phyloP scores from a whole-genome alignment of 2,329 filamentous ascomycete species.

The Penicillium sp. region DNA sequence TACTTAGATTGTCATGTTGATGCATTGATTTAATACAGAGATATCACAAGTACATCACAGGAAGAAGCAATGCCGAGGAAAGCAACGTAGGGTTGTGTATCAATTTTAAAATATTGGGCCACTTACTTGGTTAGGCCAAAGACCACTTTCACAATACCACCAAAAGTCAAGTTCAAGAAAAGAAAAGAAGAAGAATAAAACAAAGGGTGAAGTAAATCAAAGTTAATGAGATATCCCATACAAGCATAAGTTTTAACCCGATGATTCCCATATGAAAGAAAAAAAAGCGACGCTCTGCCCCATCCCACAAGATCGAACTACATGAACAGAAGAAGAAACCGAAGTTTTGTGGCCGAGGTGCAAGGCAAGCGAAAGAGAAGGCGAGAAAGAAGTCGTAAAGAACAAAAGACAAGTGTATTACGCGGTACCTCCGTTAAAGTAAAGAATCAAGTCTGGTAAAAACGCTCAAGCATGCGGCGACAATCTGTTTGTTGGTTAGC shows the following conservation, averaged over 20 bases:
- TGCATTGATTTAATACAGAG: neutral
- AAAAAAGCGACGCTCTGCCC: conserved; percentile 20
- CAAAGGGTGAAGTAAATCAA: conserved; percentile 17
- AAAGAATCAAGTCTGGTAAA: conserved; percentile 97
- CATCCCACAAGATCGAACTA: conserved; percentile 31
- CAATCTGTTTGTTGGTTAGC: conserved; percentile 54
- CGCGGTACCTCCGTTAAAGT: conserved; percentile 56
- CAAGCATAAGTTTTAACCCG: conserved; percentile 30
- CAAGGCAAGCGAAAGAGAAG: neutral
- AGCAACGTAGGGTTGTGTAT: neutral
- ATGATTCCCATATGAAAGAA: conserved; percentile 21
- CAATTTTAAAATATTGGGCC: conserved; percentile 5
- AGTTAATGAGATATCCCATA: conserved; percentile 25
- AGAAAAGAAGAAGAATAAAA: conserved; percentile 11
- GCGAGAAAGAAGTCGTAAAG: conserved; percentile 14
- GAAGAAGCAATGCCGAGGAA: neutral
- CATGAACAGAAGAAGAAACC: conserved; percentile 26
- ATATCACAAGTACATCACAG: neutral
- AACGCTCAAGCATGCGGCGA: conserved; percentile 93
- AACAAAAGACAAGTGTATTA: conserved; percentile 28
- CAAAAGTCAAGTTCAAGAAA: conserved; percentile 4
- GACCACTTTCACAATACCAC: neutral
- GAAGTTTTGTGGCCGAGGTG: conserved; percentile 2
- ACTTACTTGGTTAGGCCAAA: neutral
- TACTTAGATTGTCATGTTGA: neutral